phyloP scores from a whole-genome alignment of 176 grass and related monocot genomes.

The Carex pumila region DNA sequence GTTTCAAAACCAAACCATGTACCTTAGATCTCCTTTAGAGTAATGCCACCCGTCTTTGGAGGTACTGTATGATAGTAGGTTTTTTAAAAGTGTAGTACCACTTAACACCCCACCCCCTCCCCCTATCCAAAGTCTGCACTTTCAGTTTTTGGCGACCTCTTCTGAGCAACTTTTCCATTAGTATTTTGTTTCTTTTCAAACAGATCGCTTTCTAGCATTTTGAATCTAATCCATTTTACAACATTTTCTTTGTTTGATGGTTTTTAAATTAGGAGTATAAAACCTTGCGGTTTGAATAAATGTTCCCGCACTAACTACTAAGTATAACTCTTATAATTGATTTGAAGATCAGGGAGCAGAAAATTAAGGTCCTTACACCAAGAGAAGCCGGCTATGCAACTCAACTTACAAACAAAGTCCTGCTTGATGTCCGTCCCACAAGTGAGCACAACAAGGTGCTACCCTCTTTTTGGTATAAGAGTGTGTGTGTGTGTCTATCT shows the following conservation, averaged over 20 bases:
- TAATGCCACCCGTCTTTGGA: not conserved
- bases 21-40: not conserved
- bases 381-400: conserved; percentile 94
- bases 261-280: not conserved
- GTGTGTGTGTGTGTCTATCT: not conserved
- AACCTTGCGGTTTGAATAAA: conserved; percentile 8
- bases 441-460: conserved; percentile 71
- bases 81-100: not conserved
- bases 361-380: conserved; percentile 81
- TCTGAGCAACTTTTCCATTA: not conserved
- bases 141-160: not conserved
- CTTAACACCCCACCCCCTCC: not conserved
- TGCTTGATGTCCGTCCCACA: conserved; percentile 88
- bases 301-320: conserved; percentile 8
- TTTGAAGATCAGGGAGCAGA: conserved; percentile 93
- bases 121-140: not conserved
- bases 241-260: not conserved
- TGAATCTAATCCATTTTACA: not conserved
- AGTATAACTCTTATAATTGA: not conserved
- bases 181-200: not conserved
- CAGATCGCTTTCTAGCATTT: not conserved
- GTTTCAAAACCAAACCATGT: not conserved
- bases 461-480: conserved; percentile 10
- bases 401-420: conserved; percentile 68
- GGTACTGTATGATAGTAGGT: not conserved